These are phyloP conservation scores for Crepidotus variabilis DNA, from an alignment of 768 basidiomycete genomes.

Conservation along the genomic window DNA sequence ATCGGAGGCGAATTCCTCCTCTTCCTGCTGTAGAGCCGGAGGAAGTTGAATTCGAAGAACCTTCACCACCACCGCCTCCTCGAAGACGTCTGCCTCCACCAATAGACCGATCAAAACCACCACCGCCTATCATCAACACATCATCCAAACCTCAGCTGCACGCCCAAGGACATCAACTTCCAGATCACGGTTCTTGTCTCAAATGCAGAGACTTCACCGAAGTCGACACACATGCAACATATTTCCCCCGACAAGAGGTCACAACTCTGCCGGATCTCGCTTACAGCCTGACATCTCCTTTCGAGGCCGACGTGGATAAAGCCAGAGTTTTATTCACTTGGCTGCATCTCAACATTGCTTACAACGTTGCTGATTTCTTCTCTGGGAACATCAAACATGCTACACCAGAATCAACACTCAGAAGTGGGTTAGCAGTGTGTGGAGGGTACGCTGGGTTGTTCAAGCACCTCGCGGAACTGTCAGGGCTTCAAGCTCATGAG, in stretches of 20 bases:
- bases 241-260: constrained; percentile 38
- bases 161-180: neutral
- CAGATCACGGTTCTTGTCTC: constrained; percentile 16
- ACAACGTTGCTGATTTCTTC: constrained; percentile 40
- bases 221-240: constrained; percentile 40
- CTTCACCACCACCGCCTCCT: neutral
- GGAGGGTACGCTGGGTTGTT: constrained; percentile 48
- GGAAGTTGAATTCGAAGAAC: neutral
- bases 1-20: neutral
- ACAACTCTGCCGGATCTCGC: constrained; percentile 36
- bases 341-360: constrained; percentile 44
- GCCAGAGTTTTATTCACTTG: constrained; percentile 44
- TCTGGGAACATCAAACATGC: constrained; percentile 33
- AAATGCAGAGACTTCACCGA: constrained; percentile 40
- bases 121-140: constrained; percentile 2
- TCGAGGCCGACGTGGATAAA: constrained; percentile 38
- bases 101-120: neutral
- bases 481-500: constrained; percentile 36
- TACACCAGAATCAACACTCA: constrained; percentile 34
- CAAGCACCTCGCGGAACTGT: constrained; percentile 30
- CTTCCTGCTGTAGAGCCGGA: neutral
- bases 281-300: constrained; percentile 36
- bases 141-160: constrained; percentile 16
- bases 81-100: neutral
- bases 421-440: constrained; percentile 44